Evolutionary conservation across 2,329 filamentous ascomycete species (phyloP).

Genomic region (Sarocladium brachiariae): DNA sequence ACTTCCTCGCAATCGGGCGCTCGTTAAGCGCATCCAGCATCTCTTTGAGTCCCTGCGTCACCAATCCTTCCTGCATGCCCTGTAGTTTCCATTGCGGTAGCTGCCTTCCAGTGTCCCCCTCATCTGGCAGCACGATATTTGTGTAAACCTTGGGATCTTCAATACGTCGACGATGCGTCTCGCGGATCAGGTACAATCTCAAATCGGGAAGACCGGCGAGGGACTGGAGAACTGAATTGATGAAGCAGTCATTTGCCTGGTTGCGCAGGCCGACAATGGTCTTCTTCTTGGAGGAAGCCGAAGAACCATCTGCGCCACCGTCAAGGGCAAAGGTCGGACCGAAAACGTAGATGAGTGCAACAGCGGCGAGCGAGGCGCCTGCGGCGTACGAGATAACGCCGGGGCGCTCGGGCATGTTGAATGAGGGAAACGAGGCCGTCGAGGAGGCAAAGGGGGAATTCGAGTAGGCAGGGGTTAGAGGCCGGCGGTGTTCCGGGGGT

Average conservation of each 20-base stretch:
- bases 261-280: conserved; percentile 85
- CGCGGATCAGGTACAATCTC: conserved; percentile 84
- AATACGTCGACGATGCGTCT: conserved; percentile 76
- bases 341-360: conserved; percentile 95
- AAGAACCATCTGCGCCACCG: conserved; percentile 59
- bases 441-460: neutral
- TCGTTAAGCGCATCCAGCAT: conserved; percentile 91
- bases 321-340: conserved; percentile 96
- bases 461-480: too few relatives aligned
- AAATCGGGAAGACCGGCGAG: conserved; percentile 85
- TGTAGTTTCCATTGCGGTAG: conserved; percentile 55
- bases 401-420: conserved; percentile 31
- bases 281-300: conserved; percentile 61
- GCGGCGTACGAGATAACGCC: conserved; percentile 70
- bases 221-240: conserved; percentile 93
- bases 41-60: conserved; percentile 83
- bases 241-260: conserved; percentile 91
- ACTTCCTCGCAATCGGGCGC: conserved; percentile 87
- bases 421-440: neutral
- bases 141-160: conserved; percentile 73
- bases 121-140: conserved; percentile 45
- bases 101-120: conserved; percentile 20
- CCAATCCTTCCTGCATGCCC: conserved; percentile 69
- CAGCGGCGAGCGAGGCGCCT: conserved; percentile 87
- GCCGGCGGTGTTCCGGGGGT: too few relatives aligned